A percentile compares a stretch with the other conserved stretches of the same genome.
phyloP scores from a whole-genome alignment of 2,329 filamentous ascomycete species.

The Orbilia quercus region DNA sequence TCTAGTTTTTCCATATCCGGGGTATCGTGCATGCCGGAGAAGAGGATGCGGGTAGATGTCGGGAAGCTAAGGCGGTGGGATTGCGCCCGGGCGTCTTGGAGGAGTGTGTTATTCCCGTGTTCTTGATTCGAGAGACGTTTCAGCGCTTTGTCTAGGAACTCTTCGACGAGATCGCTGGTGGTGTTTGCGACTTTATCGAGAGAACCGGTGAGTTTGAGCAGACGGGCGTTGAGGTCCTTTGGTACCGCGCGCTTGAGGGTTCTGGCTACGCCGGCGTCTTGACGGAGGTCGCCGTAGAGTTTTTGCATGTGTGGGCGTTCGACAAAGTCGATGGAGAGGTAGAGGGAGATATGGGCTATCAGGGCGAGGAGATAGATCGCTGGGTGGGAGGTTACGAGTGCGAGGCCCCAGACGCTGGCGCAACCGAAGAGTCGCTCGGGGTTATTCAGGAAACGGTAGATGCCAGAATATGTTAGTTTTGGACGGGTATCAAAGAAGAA shows the following conservation, averaged over 20 bases:
- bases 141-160: constrained; percentile 84
- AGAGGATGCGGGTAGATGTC: constrained; percentile 36
- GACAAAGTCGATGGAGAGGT: constrained; percentile 90
- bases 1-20: constrained; percentile 78
- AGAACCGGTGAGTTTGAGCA: constrained; percentile 71
- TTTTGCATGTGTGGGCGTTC: constrained; percentile 99
- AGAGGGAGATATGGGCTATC: constrained; percentile 82
- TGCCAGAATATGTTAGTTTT: constrained; percentile 93
- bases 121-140: constrained; percentile 77
- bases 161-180: constrained; percentile 87
- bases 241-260: constrained; percentile 85
- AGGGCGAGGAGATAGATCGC: constrained; percentile 88
- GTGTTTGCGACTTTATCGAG: constrained; percentile 89
- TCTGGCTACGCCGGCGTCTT: constrained; percentile 90
- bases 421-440: constrained; percentile 93
- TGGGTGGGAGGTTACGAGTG: constrained; percentile 89
- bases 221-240: constrained; percentile 68
- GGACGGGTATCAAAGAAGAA: constrained; percentile 85
- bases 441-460: constrained; percentile 98
- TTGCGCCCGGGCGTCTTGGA: constrained; percentile 20
- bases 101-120: constrained; percentile 6
- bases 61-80: constrained; percentile 43
- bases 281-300: constrained; percentile 85
- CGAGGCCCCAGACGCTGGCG: constrained; percentile 94
- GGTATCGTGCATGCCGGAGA: constrained; percentile 63